phyloP scores from a whole-genome alignment of 1,139 yeast species.

The Geotrichum citri-aurantii region DNA sequence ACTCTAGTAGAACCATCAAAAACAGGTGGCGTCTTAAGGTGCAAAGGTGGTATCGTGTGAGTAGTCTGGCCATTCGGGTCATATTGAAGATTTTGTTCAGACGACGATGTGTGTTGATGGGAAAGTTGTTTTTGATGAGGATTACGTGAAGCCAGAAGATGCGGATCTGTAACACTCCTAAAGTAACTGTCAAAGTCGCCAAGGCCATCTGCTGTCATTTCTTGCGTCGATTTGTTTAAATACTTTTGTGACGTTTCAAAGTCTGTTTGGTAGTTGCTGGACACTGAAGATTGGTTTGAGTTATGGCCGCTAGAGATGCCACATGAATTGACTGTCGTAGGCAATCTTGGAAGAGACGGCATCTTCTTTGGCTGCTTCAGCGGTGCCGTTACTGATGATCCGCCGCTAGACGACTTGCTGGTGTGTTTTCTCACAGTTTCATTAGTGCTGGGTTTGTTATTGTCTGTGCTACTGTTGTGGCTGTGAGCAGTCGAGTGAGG shows the following conservation, averaged over 20 bases:
- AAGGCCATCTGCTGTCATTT: background rate
- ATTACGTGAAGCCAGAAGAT: background rate
- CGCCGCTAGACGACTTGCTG: background rate
- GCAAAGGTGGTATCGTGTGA: background rate
- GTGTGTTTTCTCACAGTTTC: background rate
- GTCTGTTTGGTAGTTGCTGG: background rate
- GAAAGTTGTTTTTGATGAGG: background rate
- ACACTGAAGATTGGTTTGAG: background rate
- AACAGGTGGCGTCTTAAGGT: background rate
- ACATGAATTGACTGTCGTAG: background rate
- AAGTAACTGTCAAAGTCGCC: background rate
- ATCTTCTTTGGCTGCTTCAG: constrained; percentile 4
- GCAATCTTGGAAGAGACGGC: constrained; percentile 2
- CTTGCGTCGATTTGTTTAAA: background rate
- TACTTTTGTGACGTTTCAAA: background rate
- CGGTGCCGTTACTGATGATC: background rate
- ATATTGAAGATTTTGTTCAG: background rate
- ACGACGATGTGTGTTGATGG: background rate
- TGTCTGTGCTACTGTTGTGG: background rate
- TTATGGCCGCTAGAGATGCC: no score
- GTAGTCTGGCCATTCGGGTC: no score
- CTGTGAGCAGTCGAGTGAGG: background rate
- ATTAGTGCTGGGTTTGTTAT: background rate
- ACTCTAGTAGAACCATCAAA: background rate
- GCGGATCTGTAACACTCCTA: background rate